Conservation (phyloP, 2,329 filamentous ascomycete genomes). For the Beauveria bassiana region DNA sequence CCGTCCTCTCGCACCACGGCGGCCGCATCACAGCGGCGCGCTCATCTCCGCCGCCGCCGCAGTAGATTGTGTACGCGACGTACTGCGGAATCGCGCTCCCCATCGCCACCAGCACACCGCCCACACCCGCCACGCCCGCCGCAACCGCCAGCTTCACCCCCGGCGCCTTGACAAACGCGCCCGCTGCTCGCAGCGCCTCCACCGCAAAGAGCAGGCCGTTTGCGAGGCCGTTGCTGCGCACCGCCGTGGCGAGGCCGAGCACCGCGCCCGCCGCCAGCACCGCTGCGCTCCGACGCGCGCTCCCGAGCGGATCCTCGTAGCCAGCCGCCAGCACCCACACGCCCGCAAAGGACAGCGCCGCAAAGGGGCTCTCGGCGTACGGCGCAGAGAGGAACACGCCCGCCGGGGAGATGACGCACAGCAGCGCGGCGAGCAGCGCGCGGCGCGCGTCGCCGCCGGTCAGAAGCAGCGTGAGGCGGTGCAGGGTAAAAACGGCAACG, state of each 20-base stretch:
- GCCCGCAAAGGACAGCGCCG: slow-evolving; percentile 68
- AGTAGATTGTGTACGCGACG: slow-evolving; percentile 67
- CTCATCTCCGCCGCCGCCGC: slow-evolving; percentile 27
- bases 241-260: slow-evolving; percentile 65
- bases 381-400: slow-evolving; percentile 85
- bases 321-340: slow-evolving; percentile 59
- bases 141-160: slow-evolving; percentile 38
- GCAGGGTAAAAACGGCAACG: slow-evolving; percentile 64
- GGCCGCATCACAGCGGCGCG: slow-evolving; percentile 36
- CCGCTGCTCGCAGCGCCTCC: slow-evolving; percentile 39
- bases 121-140: slow-evolving; percentile 51
- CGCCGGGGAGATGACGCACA: slow-evolving; percentile 81
- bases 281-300: slow-evolving; percentile 34
- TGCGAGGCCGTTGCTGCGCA: slow-evolving; percentile 81
- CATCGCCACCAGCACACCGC: slow-evolving; percentile 58
- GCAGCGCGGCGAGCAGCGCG: slow-evolving; percentile 58
- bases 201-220: slow-evolving; percentile 70
- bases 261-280: slow-evolving; percentile 55
- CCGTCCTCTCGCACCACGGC: slow-evolving; percentile 64
- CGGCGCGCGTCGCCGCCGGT: slow-evolving; percentile 39
- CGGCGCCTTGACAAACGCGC: slow-evolving; percentile 19
- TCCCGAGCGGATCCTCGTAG: slow-evolving; percentile 20
- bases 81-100: slow-evolving; percentile 68
- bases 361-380: slow-evolving; percentile 74
- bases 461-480: slow-evolving; percentile 54